Base-by-base conservation (phyloP, 768 basidiomycete species). In the Mycena capillaripes region DNA sequence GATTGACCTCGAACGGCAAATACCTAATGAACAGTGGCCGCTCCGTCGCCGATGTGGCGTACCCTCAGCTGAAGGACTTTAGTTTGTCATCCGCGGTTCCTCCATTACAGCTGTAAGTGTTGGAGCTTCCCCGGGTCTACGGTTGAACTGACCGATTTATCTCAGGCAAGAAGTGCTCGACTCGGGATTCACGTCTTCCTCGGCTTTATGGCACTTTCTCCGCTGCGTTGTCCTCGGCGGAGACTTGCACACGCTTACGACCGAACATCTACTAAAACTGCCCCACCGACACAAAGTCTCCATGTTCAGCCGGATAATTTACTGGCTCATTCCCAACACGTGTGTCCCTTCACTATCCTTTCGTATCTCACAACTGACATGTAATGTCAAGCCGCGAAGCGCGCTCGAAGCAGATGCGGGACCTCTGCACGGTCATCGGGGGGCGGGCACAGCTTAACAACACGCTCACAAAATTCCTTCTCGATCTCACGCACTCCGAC, bases 251-350 rank as follows among this genome's bases (percentile, higher is more conserved):
- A 27, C n/a, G 8, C 50, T 50, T 14, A 70, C 62, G 68, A 14
- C 32, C 4, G 68, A 53, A 2, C 55, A 66, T 17, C 16, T 73
- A 16, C 2, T 2, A 12, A 14, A 9, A 11, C 52, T 60, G 14
- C 60, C 63, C 0, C 68, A 70, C 30, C 44, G 53, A 48, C 10
- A 55, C 19, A 59, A 57, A 21, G 68, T 70, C 25, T 73, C 72
- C 21, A 4, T 73, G 32, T 66, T 73, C 12, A 73, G 72, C 19
- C 67, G 72, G 11, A 69, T 73, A 23, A 55, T 56, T 25, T 73
- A 73, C 30, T 23, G 44, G 3, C 68, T 73, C 40, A 44, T 73
- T 36, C 72, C 68, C 1, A 27, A 66, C n/a, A 73, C 72, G 72
- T 73, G 2, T 9, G 72, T 70, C 9, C 12, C 1, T 8, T 9